Evolutionary conservation across 2,329 filamentous ascomycete species (phyloP).

Genomic region (Arthrinium puccinioides): DNA sequence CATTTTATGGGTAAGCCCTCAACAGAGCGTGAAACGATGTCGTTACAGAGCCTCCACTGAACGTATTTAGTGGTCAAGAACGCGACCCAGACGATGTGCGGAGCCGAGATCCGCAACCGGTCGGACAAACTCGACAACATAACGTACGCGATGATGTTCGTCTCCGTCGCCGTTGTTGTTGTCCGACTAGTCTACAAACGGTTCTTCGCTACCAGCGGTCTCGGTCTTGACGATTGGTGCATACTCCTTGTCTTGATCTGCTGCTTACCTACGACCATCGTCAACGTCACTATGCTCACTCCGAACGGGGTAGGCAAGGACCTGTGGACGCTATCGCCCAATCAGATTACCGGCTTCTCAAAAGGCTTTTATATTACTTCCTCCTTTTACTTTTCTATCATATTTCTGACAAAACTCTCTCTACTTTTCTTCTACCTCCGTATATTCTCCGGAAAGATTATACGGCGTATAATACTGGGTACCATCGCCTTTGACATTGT

Average conservation of each 20-base stretch:
- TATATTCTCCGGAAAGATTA: constrained; percentile 19
- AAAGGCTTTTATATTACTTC: constrained; percentile 14
- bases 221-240: constrained; percentile 6
- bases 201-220: constrained; percentile 4
- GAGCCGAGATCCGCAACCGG: constrained; percentile 4
- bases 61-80: constrained; percentile 8
- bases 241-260: constrained; percentile 4
- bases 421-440: constrained; percentile 28
- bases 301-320: constrained; percentile 11
- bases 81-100: constrained; percentile 9
- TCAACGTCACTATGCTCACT: constrained; percentile 6
- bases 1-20: not conserved
- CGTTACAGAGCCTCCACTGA: not conserved
- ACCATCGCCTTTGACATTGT: constrained; percentile 12
- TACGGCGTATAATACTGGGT: constrained; percentile 5
- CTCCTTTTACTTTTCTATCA: constrained; percentile 8
- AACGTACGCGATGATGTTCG: constrained; percentile 5
- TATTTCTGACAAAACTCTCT: constrained; percentile 25
- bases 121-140: constrained; percentile 5
- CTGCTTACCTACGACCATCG: constrained; percentile 4
- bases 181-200: constrained; percentile 6
- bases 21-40: not conserved
- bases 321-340: constrained; percentile 14
- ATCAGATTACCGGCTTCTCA: constrained; percentile 14
- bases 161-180: constrained; percentile 4